Evolutionary conservation across 2,329 filamentous ascomycete genomes (phyloP).

Genomic region (Monosporascus sp.): DNA sequence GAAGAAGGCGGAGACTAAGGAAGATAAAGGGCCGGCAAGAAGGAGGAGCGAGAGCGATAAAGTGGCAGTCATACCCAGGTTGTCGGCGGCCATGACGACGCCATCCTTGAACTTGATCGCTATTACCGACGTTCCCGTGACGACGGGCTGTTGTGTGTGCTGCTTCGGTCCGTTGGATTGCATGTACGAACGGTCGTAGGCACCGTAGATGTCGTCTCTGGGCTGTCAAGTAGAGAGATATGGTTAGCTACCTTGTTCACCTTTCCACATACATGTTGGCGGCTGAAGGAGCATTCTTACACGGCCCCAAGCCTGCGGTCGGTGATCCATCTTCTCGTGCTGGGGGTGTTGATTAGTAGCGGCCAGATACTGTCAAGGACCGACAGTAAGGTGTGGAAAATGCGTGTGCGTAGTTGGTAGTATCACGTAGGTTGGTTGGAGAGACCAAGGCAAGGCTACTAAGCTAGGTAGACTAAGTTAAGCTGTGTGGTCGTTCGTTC

Average conservation of each 20-base stretch:
- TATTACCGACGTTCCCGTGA: slow-evolving; percentile 93
- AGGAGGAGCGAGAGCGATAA: slow-evolving; percentile 1
- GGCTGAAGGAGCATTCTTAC: slow-evolving; percentile 40
- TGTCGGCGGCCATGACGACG: slow-evolving; percentile 94
- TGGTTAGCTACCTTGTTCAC: slow-evolving; percentile 23
- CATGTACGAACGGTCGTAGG: slow-evolving; percentile 85
- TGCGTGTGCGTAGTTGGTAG: no score
- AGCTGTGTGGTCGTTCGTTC: neutral
- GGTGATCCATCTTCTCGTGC: slow-evolving; percentile 56
- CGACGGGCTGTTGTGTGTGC: slow-evolving; percentile 87
- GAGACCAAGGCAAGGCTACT: no score
- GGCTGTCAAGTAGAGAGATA: slow-evolving; percentile 54
- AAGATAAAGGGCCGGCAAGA: neutral
- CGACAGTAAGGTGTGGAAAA: no score
- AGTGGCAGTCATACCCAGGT: slow-evolving; percentile 62
- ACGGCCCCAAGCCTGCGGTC: slow-evolving; percentile 68
- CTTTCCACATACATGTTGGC: slow-evolving; percentile 1
- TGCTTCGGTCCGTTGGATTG: slow-evolving; percentile 65
- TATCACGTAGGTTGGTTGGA: no score
- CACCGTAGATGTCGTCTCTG: slow-evolving; percentile 93
- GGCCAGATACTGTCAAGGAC: no score
- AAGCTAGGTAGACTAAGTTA: no score
- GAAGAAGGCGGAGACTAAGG: neutral
- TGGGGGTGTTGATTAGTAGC: neutral
- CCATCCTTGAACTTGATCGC: slow-evolving; percentile 95